Conservation (phyloP, 2,329 filamentous ascomycete species). For the Mycosphaerella arachidis region DNA sequence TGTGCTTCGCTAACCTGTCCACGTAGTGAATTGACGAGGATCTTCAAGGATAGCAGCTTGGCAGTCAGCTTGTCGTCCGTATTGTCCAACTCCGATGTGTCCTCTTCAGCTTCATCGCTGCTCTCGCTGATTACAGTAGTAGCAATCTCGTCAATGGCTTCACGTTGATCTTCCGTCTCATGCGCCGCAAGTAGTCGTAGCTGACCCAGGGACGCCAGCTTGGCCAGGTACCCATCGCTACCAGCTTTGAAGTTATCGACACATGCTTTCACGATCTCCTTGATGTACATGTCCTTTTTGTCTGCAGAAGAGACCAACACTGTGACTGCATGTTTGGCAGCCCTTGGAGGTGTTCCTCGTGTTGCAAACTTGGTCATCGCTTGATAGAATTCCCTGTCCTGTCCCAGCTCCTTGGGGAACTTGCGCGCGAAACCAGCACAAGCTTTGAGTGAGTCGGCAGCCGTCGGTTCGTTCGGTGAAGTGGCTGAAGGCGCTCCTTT, state of each 20-base stretch:
- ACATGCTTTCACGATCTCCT: conserved; percentile 72
- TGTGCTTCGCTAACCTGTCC: conserved; percentile 41
- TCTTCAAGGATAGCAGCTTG: conserved; percentile 78
- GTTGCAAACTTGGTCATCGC: conserved; percentile 79
- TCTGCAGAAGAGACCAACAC: conserved; percentile 76
- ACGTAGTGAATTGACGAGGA: conserved; percentile 79
- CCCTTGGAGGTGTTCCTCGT: conserved; percentile 72
- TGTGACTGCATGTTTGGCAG: conserved; percentile 89
- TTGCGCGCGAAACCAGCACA: conserved; percentile 87
- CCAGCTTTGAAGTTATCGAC: conserved; percentile 71
- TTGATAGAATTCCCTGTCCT: conserved; percentile 74
- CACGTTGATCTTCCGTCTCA: conserved; percentile 63
- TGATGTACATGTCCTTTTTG: conserved; percentile 77
- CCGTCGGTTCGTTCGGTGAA: conserved; percentile 63
- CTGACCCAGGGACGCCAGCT: conserved; percentile 66
- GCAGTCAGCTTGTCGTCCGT: conserved; percentile 77
- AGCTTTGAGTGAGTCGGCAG: conserved; percentile 89
- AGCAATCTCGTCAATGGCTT: conserved; percentile 74
- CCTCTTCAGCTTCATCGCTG: conserved; percentile 41
- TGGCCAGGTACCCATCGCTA: conserved; percentile 67
- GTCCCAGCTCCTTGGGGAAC: conserved; percentile 77
- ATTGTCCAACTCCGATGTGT: conserved; percentile 45
- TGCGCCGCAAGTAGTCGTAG: conserved; percentile 70
- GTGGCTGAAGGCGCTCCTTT: conserved; percentile 70
- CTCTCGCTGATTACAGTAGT: conserved; percentile 59